Base-by-base conservation (phyloP, 129 eudicot species). In the Escallonia rubra region DNA sequence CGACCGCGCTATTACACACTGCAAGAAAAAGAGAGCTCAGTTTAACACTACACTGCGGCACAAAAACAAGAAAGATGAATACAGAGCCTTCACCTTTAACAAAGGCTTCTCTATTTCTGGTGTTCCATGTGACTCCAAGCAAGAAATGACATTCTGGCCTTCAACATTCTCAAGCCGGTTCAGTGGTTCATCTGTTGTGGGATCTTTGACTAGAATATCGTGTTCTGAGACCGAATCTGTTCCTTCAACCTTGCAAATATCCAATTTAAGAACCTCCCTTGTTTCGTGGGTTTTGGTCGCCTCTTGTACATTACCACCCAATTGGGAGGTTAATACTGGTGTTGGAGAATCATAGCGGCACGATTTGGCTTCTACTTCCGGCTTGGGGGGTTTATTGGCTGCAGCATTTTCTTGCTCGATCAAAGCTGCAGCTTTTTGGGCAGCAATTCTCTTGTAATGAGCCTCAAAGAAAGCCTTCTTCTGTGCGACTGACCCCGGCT, bases 401-500 rank as follows among this genome's bases (percentile, higher is more conserved):
- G 74, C 70, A 6, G 73, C 74, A 72, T 81, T 87, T 23, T 58
- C 77, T 78, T 90, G 91, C 72, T 90, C 97, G 52, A 87, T 85
- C 72, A 80, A 69, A 10, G 91, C 97, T 3, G 95, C 92, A 0
- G 89, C 96, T 66, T 83, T 91, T 51, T 77, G 77, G 51, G 97
- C 97, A 0, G 96, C 97, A 46, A 88, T 70, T 75, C 76, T 88
- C 83, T 92, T 89, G 85, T 86, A 92, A 86, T 89, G 95, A 73
- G 98, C 96, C 78, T 92, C 98, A 57, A 92, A 92, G 65, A 83
- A 92, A 48, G 96, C 98, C 64, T 92, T 92, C 83, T 88, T 92
- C 78, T 89, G 83, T 3, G 96, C 95, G 7, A 92, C 98, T 2
- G 98, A 92, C 12, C 98, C 98, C 0, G 95, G 96, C 73, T 78